Evolutionary conservation across 1,139 yeast species (phyloP).

Genomic region (Pichia sp.): DNA sequence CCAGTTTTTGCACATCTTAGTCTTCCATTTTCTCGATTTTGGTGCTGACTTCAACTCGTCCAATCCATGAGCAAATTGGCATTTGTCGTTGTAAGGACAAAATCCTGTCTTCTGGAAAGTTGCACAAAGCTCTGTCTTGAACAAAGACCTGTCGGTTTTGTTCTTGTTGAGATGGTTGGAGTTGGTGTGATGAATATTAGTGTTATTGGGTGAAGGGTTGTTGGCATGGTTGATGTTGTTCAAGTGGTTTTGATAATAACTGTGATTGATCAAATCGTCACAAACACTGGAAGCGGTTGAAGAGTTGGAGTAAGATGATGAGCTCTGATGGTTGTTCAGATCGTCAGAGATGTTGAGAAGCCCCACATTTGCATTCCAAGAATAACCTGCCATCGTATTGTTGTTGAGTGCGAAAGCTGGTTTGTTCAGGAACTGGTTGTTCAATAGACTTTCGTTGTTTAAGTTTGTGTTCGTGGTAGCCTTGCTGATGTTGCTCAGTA

Average conservation of each 20-base stretch:
- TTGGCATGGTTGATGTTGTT: neutral
- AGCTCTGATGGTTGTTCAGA: neutral
- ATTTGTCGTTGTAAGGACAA: slow-evolving; percentile 86
- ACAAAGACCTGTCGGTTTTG: slow-evolving; percentile 56
- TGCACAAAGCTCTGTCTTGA: slow-evolving; percentile 88
- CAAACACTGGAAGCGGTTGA: slow-evolving; percentile 5
- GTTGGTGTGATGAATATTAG: neutral
- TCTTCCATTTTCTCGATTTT: slow-evolving; percentile 82
- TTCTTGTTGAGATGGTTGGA: neutral
- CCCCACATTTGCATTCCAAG: neutral
- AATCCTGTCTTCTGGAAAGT: slow-evolving; percentile 66
- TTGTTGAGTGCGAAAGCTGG: neutral
- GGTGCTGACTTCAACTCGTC: slow-evolving; percentile 69
- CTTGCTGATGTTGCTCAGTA: neutral
- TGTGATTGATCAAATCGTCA: slow-evolving; percentile 6
- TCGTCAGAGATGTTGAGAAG: neutral
- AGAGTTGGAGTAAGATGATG: slow-evolving; percentile 2
- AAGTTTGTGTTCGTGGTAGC: slow-evolving; percentile 1
- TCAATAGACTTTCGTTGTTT: slow-evolving; percentile 10
- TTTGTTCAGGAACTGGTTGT: slow-evolving; percentile 13
- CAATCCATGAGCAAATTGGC: slow-evolving; percentile 92
- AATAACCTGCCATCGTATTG: neutral
- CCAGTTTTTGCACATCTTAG: slow-evolving; percentile 92
- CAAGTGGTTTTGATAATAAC: neutral
- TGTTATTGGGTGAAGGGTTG: neutral